Conservation (phyloP, 2,329 filamentous ascomycete species). For the Aureobasidium vineae region DNA sequence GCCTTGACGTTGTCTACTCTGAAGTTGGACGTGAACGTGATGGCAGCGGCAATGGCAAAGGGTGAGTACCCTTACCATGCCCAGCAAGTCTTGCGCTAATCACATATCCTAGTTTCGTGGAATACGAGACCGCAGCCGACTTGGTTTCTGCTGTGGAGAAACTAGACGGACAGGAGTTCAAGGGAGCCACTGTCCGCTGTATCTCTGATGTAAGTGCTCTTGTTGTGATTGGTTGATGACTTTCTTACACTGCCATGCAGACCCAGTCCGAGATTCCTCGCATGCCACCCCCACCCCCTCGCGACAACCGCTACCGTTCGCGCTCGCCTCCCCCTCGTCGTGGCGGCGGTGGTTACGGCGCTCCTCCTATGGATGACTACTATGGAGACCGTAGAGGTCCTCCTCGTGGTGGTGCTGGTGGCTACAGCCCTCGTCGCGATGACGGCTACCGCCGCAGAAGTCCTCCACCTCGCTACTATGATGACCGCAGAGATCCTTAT, state of each 20-base stretch:
- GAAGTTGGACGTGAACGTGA: conserved; percentile 91
- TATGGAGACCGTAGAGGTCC: conserved; percentile 70
- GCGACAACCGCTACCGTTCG: conserved; percentile 66
- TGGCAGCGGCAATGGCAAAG: conserved; percentile 60
- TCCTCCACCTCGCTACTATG: conserved; percentile 76
- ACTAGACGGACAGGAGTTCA: conserved; percentile 89
- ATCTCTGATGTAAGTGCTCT: conserved; percentile 70
- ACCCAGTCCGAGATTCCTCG: conserved; percentile 70
- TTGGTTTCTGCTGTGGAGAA: conserved; percentile 91
- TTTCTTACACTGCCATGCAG: conserved; percentile 46
- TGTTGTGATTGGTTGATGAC: not conserved
- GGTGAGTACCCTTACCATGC: conserved; percentile 57
- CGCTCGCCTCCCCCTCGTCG: conserved; percentile 70
- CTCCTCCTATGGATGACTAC: conserved; percentile 66
- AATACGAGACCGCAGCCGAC: conserved; percentile 92
- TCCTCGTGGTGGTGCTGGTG: conserved; percentile 71
- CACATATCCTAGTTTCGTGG: conserved; percentile 70
- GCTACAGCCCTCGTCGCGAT: conserved; percentile 79
- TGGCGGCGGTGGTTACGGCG: conserved; percentile 52
- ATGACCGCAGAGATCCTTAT: conserved; percentile 74
- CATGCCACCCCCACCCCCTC: conserved; percentile 45
- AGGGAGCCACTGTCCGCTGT: conserved; percentile 82
- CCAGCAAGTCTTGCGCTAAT: not conserved
- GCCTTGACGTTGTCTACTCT: conserved; percentile 96
- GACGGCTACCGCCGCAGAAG: conserved; percentile 86